Evolutionary conservation across 768 basidiomycete genomes (phyloP).

Genomic region (Pleurotus tuoliensis): DNA sequence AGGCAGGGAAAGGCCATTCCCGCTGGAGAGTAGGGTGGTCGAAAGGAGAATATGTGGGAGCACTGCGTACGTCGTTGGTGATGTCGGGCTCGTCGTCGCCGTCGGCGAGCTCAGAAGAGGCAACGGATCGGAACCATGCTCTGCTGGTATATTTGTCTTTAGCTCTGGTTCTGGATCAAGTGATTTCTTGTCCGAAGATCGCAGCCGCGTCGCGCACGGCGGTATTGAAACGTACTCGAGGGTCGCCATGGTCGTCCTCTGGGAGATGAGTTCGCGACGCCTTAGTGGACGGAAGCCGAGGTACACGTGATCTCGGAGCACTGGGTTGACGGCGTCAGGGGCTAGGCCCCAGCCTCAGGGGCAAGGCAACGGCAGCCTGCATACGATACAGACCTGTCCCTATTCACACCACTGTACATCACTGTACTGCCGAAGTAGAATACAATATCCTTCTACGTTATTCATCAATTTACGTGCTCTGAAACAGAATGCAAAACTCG

Average conservation of each 20-base stretch:
- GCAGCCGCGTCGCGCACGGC: constrained; percentile 36
- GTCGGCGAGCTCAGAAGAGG: constrained; percentile 24
- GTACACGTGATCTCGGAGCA: too few relatives aligned
- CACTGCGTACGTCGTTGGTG: constrained; percentile 24
- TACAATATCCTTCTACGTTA: too few relatives aligned
- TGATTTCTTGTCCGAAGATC: constrained; percentile 14
- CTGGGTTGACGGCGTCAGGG: too few relatives aligned
- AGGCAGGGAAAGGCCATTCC: constrained; percentile 1
- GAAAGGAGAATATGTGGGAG: constrained; percentile 38
- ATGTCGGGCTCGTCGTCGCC: constrained; percentile 15
- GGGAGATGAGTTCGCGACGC: background rate
- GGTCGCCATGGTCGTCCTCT: constrained; percentile 32
- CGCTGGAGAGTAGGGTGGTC: constrained; percentile 19
- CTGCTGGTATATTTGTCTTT: constrained; percentile 37
- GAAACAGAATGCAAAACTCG: too few relatives aligned
- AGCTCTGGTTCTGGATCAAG: constrained; percentile 39
- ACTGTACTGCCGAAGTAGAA: too few relatives aligned
- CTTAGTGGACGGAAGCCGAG: too few relatives aligned
- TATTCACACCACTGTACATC: too few relatives aligned
- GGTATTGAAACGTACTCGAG: constrained; percentile 48
- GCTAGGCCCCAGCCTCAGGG: too few relatives aligned
- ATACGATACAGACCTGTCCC: too few relatives aligned
- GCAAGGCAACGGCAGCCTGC: too few relatives aligned
- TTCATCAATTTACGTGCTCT: too few relatives aligned
- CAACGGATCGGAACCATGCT: constrained; percentile 26